These are phyloP conservation scores for Peronospora tabacina DNA, from an alignment of 352 stramenopile genomes.

Conservation along the genomic window DNA sequence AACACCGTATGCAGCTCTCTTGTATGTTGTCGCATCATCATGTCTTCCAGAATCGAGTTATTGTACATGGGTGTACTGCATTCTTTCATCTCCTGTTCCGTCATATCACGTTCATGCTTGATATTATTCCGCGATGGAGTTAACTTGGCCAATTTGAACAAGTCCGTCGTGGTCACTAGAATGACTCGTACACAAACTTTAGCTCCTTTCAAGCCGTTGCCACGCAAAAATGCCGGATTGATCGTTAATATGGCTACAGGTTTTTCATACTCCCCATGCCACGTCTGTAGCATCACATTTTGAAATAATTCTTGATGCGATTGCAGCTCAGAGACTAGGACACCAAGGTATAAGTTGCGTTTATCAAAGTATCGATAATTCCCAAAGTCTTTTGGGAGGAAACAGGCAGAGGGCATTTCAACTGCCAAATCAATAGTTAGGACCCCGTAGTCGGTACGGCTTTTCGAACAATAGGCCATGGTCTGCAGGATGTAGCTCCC, in stretches of 20 bases:
- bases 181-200: slow-evolving; percentile 63
- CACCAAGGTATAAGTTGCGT: slow-evolving; percentile 77
- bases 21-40: slow-evolving; percentile 77
- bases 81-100: slow-evolving; percentile 54
- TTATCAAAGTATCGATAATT: slow-evolving; percentile 89
- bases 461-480: slow-evolving; percentile 59
- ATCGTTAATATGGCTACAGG: slow-evolving; percentile 58
- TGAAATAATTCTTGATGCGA: slow-evolving; percentile 32
- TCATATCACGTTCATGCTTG: slow-evolving; percentile 66
- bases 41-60: slow-evolving; percentile 88
- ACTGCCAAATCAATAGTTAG: slow-evolving; percentile 76
- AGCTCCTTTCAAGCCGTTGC: slow-evolving; percentile 43
- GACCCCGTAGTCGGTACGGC: slow-evolving; percentile 37
- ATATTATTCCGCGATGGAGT: slow-evolving; percentile 80
- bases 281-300: slow-evolving; percentile 53
- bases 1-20: slow-evolving; percentile 63
- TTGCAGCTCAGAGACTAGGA: slow-evolving; percentile 59
- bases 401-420: slow-evolving; percentile 73
- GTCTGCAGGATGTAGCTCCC: slow-evolving; percentile 85
- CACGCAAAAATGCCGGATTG: slow-evolving; percentile 27
- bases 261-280: slow-evolving; percentile 75
- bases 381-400: slow-evolving; percentile 83
- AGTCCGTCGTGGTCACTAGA: slow-evolving; percentile 50
- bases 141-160: slow-evolving; percentile 82
- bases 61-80: slow-evolving; percentile 86